Base-by-base conservation (phyloP, 306 rosid genomes). In the Cucumis hystrix region DNA sequence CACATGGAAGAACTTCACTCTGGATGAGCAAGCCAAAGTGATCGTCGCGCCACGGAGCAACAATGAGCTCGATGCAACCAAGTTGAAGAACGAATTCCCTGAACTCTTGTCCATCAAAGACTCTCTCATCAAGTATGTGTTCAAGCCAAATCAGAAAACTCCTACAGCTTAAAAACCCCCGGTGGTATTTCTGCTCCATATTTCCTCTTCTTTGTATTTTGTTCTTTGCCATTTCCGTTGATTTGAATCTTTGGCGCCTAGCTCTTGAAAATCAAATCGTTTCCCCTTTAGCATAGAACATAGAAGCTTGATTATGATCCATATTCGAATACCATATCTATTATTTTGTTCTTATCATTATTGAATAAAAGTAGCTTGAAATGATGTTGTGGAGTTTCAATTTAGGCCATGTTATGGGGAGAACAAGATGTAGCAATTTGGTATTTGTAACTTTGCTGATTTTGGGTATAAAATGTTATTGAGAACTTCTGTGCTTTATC, bases 11-110 rank as follows among this genome's bases (percentile, higher is more conserved):
- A 93, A 93, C 82, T 93, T 91, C 78, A 89, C 78, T 49, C 85
- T 93, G 16, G 98, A 93, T 84, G 98, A 93, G 82, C 98, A 93
- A 83, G 97, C 98, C 6, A 91, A 93, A 86, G 97, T 93, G 43
- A 93, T 93, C 14, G 86, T 93, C 63, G 98, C 98, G 3, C 97
- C 95, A 0, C 75, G 98, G 68, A 91, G 97, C 81, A 93, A 91
- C 87, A 93, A 93, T 54, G 95, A 93, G 84, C 95, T 93, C 0
- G 98, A 93, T 16, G 83, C 95, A 1, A 21, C 81, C 0, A 91
- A 93, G 62, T 83, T 93, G 85, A 88, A 86, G 78, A 67, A 86
- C 3, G 91, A 91, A 71, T 93, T 93, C 80, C 98, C 98, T 3
- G 80, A 89, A 18, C 95, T 93, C 61, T 74, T 91, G 80, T 75